These are phyloP conservation scores for Mitragyna speciosa DNA, from an alignment of 257 asterid genomes.

Conservation along the genomic window DNA sequence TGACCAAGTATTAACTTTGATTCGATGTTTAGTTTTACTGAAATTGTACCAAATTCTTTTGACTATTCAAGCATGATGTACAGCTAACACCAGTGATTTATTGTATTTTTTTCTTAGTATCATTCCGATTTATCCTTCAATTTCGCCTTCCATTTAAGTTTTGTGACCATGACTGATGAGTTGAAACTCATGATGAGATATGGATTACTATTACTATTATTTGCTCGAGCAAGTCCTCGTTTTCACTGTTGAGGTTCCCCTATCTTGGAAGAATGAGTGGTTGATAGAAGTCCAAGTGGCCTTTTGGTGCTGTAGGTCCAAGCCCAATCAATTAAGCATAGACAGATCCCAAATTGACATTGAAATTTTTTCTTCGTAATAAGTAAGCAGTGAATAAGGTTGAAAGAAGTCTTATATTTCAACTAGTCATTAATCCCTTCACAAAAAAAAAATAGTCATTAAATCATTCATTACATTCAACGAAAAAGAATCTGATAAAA, in stretches of 20 bases:
- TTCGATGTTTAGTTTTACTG: neutral
- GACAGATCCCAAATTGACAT: neutral
- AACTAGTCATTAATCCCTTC: neutral
- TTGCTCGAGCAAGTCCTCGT: neutral
- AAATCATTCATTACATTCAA: neutral
- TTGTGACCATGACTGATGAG: neutral
- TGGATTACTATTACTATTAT: neutral
- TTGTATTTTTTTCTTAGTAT: neutral
- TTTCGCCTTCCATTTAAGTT: neutral
- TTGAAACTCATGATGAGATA: neutral
- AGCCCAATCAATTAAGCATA: neutral
- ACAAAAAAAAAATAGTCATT: too few species aligned
- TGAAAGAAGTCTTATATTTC: neutral
- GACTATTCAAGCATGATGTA: neutral
- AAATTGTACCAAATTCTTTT: conserved; percentile 8
- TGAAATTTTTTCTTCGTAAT: neutral
- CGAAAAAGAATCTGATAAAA: neutral
- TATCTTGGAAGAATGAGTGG: neutral
- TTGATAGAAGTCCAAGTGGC: neutral
- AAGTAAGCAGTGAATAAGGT: neutral
- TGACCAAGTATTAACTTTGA: neutral
- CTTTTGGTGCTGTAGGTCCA: neutral
- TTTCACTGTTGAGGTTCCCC: neutral
- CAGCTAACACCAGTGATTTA: neutral
- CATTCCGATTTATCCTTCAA: neutral